Conservation (phyloP, 73 alveolate species). For the Blepharisma stoltei region DNA sequence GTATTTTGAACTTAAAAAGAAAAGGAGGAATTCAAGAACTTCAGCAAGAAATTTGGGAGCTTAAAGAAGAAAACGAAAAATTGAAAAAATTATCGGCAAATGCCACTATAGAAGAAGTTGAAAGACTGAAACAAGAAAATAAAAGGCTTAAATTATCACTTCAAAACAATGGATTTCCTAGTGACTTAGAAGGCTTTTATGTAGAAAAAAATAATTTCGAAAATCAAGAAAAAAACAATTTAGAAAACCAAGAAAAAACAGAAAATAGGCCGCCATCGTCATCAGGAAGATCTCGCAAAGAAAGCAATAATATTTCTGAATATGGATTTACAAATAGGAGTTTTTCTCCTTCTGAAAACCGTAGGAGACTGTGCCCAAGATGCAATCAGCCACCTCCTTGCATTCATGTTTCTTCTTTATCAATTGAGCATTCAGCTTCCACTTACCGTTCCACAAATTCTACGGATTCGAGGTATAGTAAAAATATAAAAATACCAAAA, state of each 20-base stretch:
- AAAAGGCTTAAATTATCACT: conserved; percentile 60
- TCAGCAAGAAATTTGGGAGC: conserved; percentile 9
- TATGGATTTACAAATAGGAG: neutral
- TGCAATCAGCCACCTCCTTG: neutral
- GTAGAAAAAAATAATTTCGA: neutral
- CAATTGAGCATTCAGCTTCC: neutral
- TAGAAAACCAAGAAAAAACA: neutral
- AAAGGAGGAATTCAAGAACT: conserved; percentile 53
- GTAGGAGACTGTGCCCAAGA: neutral
- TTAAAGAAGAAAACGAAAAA: conserved; percentile 66
- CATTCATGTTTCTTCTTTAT: neutral
- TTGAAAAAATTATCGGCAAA: conserved; percentile 40
- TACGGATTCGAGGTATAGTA: neutral
- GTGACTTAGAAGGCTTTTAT: neutral
- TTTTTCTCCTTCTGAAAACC: neutral
- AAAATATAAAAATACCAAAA: neutral
- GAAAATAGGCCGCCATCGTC: neutral
- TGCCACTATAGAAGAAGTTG: conserved; percentile 53
- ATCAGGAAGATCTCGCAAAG: neutral
- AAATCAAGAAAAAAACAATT: no score
- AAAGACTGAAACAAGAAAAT: conserved; percentile 66
- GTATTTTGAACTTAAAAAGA: conserved; percentile 64
- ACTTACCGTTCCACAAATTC: neutral
- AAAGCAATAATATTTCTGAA: neutral
- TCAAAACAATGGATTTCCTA: neutral